Percentiles rank a stretch among this genome's conserved stretches.
Conservation (phyloP, 345 rosid genomes). For the Gossypium raimondii region DNA sequence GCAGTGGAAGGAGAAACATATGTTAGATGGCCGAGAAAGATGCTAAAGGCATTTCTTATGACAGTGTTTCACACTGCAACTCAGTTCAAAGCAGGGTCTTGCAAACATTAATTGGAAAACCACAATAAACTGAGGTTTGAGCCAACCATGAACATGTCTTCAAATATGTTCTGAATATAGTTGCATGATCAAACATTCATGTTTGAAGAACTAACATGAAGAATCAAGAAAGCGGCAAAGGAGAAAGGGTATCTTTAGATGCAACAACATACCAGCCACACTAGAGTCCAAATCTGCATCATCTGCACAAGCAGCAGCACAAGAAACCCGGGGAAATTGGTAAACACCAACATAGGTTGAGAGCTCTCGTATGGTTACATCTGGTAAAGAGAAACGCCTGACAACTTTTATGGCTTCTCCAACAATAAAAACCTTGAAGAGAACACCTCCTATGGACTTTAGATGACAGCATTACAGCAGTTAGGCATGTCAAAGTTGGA, state of each 20-base stretch:
- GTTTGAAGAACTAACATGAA: no score
- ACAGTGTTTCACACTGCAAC: background rate
- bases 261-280: slow-evolving; percentile 40
- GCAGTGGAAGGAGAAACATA: slow-evolving; percentile 18
- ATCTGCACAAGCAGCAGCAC: slow-evolving; percentile 70
- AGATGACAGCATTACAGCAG: background rate
- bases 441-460: slow-evolving; percentile 57
- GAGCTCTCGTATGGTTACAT: slow-evolving; percentile 62
- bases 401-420: slow-evolving; percentile 81
- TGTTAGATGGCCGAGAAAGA: slow-evolving; percentile 8
- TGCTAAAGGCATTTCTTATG: background rate
- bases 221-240: background rate
- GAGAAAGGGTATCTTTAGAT: background rate
- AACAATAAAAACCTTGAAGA: slow-evolving; percentile 74
- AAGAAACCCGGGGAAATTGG: slow-evolving; percentile 59
- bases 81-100: background rate
- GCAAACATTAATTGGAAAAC: background rate
- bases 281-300: slow-evolving; percentile 58
- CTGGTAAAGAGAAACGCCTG: slow-evolving; percentile 74
- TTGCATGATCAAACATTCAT: background rate
- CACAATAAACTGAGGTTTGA: background rate
- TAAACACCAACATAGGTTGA: slow-evolving; percentile 44
- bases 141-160: background rate
- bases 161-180: background rate
- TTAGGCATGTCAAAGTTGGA: background rate